phyloP scores from a whole-genome alignment of 2,329 filamentous ascomycete species.

The Lachnellula arida region DNA sequence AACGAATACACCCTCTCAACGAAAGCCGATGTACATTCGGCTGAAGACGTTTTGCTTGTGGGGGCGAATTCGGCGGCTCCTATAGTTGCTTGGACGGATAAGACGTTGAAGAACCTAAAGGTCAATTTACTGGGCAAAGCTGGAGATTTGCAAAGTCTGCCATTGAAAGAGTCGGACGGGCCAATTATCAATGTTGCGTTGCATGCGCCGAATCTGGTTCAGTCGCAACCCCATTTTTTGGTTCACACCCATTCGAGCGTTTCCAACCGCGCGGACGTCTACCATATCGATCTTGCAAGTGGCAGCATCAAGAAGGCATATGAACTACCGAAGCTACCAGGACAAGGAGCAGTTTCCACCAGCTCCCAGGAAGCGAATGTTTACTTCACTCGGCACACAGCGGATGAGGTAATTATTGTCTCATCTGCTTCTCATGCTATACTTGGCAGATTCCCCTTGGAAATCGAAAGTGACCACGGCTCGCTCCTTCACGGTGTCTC shows the following conservation, averaged over 20 bases:
- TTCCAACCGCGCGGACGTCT: constrained; percentile 80
- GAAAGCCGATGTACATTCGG: constrained; percentile 65
- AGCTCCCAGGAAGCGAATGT: constrained; percentile 76
- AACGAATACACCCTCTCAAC: constrained; percentile 69
- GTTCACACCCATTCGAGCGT: constrained; percentile 70
- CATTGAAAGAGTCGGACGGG: constrained; percentile 43
- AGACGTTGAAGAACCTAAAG: constrained; percentile 55
- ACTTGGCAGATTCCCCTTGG: constrained; percentile 67
- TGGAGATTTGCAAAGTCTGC: constrained; percentile 51
- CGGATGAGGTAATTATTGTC: constrained; percentile 67
- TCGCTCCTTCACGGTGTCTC: constrained; percentile 65
- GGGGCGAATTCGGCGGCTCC: constrained; percentile 72
- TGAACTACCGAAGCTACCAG: constrained; percentile 66
- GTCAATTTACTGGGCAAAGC: constrained; percentile 63
- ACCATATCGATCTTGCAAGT: constrained; percentile 71
- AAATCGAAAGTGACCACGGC: constrained; percentile 38
- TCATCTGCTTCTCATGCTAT: constrained; percentile 74
- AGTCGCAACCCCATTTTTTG: constrained; percentile 76
- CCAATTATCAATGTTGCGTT: constrained; percentile 55
- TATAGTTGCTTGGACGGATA: constrained; percentile 71
- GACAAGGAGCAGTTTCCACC: constrained; percentile 70
- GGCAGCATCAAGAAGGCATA: constrained; percentile 72
- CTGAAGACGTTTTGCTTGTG: constrained; percentile 66
- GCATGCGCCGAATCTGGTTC: constrained; percentile 68
- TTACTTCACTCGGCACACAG: constrained; percentile 80